Evolutionary conservation across 169 alveolate genomes (phyloP), one percentile per base, ranked within the genome.

Genomic region (Eimeria falciformis): DNA sequence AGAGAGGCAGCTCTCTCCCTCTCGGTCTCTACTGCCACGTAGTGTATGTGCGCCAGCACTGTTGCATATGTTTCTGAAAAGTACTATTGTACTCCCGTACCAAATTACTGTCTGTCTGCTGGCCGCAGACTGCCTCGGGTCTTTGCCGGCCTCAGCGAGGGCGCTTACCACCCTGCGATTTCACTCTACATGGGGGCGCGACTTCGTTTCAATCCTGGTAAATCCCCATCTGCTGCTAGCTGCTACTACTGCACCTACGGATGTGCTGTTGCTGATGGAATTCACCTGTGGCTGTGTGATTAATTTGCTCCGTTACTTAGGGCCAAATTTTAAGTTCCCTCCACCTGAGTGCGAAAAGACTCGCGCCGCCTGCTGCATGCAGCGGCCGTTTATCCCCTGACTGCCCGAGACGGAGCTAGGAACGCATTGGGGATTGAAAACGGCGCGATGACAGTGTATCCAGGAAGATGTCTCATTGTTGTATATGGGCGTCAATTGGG

Each of bases 111-210:
- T 11, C n/a, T 50, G 62, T 50, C 62, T 50, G 62, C 69, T 77
- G 46, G 33, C 69, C 47, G 69, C 92, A 96, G 96, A 86, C 75
- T 92, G 87, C 94, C 94, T 12, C 77, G 93, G 69, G 95, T 93
- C 71, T 91, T 93, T 87, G 55, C 91, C 47, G 94, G 92, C 65
- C 91, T 96, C 7, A 94, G 95, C 83, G 96, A 95, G 75, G 98
- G 98, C 29, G 91, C 73, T 65, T 96, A 96, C 93, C 98, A 96
- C 82, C 98, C 98, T 0, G 96, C 98, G 21, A 92, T 96, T 40
- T 94, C 97, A 25, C 95, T 96, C 50, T 96, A 96, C 91, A 96
- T 96, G 98, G 98, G 98, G 25, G 98, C 98, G 25, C 91, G 93
- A 40, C 96, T 95, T 5, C 84, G 84, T n/a, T 68, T 96, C 75